Evolutionary conservation across 768 basidiomycete species (phyloP), one percentile per base, ranked within the genome.

Genomic region (Macrolepiota albuminosa): DNA sequence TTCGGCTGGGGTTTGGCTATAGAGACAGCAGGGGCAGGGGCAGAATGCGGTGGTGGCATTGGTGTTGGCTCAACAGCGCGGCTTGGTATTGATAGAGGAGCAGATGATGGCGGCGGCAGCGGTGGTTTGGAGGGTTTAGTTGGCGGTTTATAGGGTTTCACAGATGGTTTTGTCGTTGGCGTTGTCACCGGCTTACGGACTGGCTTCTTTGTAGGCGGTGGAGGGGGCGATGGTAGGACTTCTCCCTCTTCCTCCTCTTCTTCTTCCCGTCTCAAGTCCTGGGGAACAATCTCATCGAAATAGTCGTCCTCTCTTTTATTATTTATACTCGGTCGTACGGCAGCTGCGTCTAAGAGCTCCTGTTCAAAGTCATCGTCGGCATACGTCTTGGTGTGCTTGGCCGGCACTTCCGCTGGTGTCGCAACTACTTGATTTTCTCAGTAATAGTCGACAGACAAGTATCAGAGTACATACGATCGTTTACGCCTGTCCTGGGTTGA

Each of bases 251-350:
- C 72, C 36, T 74, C 75, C 29, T 72, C 73, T 56, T 78, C 76
- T 56, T 76, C 74, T 50, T 77, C 77, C 49, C 73, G 71, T 62
- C 67, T 67, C 54, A 56, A 60, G 69, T 59, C 58, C 59, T 63
- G 48, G 73, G 71, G 55, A 43, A 79, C 61, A 49, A 78, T 67
- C 58, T 79, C 75, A 59, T 76, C 77, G 26, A 79, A 71, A 21
- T 81, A 79, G 29, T 81, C 54, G 8, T 54, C 77, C 24, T 79
- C 82, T 0, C 70, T 66, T 54, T 81, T 73, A 29, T 70, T 71
- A 33, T 68, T 70, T 10, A 60, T 70, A 53, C 71, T 72, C 39
- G 70, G 72, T 34, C 75, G 71, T 42, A 53, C 63, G 45, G 61
- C 68, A 54, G 63, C 67, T 11, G 64, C 59, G 5, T 52, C 58